Evolutionary conservation across 2,329 filamentous ascomycete genomes (phyloP), one percentile per base, ranked within the genome.

Genomic region (Paraconiothyrium brasiliense): DNA sequence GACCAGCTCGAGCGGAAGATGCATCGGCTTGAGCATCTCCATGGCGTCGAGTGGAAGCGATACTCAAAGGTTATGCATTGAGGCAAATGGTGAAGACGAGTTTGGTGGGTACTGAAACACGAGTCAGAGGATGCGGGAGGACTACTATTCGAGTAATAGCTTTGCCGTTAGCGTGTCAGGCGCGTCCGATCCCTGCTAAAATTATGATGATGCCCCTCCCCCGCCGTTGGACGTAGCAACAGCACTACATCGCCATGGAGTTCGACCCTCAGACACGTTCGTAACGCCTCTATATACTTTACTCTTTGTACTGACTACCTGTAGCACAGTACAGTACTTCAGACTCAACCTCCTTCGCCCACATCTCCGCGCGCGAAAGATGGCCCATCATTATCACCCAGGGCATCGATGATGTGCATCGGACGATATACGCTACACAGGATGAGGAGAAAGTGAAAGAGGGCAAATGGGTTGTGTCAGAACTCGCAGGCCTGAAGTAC

Each of bases 301-400:
- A 51, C 27, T 24, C 49, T n/a, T 44, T 1, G 39, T 27, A 43
- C 59, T 66, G 50, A 67, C 30, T 35, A 39, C 51, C 46, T 32
- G 59, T 71, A 96, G 92, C 90, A 50, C 89, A 88, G 63, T 96
- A 90, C 78, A 85, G 84, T 70, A 98, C 93, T 41, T 89, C 86
- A 71, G 94, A 98, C 82, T 87, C 87, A 72, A 91, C 85, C 46
- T 97, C 93, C 51, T 98, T 98, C 77, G 95, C 92, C 56, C 93
- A 89, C 79, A 84, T 89, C 62, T 97, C 95, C 9, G 94, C 92
- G 37, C 86, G 90, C 73, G 90, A 93, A 68, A 86, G 95, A 78
- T 99, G 94, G 95, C 95, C 95, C 16, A 85, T 97, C 59, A 99
- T 99, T 75, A 82, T 99, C 71, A 98, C 95, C 16, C 89, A 93